phyloP scores from a whole-genome alignment of 2,329 filamentous ascomycete genomes.

The Calonectria leucothoes region DNA sequence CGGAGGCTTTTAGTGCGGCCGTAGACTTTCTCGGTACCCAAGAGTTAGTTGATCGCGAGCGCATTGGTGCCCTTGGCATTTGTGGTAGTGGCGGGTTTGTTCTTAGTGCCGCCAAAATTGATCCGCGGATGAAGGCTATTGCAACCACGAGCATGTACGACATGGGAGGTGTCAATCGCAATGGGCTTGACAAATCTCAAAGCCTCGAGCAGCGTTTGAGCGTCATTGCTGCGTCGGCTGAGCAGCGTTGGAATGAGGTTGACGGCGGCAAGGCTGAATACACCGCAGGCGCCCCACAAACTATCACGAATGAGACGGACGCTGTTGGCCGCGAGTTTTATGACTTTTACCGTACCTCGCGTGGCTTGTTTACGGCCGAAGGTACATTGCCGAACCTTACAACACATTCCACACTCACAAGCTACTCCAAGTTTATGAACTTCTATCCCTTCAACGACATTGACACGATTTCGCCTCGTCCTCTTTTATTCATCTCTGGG shows the following conservation, averaged over 20 bases:
- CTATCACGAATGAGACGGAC: not conserved
- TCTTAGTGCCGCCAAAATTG: conserved; percentile 50
- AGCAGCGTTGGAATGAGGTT: not conserved
- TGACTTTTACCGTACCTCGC: conserved; percentile 23
- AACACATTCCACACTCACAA: conserved; percentile 44
- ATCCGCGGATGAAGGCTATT: conserved; percentile 38
- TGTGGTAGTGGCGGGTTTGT: conserved; percentile 46
- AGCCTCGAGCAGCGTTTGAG: not conserved
- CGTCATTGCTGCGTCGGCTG: not conserved
- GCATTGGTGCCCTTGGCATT: conserved; percentile 45
- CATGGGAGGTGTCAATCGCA: not conserved
- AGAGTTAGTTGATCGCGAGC: conserved; percentile 40
- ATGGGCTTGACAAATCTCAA: not conserved
- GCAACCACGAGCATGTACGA: conserved; percentile 27
- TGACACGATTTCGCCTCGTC: conserved; percentile 44
- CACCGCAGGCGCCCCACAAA: not conserved
- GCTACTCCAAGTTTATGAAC: conserved; percentile 44
- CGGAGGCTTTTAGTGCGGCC: conserved; percentile 45
- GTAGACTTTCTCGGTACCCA: conserved; percentile 44
- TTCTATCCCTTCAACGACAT: conserved; percentile 45
- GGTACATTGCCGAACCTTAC: conserved; percentile 38
- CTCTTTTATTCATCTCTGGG: conserved; percentile 42
- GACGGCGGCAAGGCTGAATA: not conserved
- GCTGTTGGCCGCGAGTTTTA: conserved; percentile 15
- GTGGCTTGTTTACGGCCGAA: conserved; percentile 8